Evolutionary conservation across 225 moss, liverwort and hornwort species (phyloP).

Genomic region (Ulota crispa): DNA sequence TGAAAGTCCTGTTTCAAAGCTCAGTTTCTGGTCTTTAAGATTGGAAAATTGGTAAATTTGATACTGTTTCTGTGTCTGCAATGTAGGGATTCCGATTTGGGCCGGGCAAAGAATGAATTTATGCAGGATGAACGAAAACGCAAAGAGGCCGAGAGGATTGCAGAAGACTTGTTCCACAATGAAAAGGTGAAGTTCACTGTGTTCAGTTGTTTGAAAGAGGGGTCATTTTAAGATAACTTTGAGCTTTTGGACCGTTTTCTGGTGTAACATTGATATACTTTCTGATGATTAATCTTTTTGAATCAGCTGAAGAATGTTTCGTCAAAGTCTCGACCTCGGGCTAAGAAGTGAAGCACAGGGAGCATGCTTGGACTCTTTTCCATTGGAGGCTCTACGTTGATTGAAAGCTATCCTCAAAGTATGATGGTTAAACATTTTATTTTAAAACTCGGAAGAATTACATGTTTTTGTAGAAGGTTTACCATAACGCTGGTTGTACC

Average conservation of each 20-base stretch:
- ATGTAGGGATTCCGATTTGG: slow-evolving; percentile 71
- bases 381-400: not conserved
- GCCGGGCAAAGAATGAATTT: slow-evolving; percentile 64
- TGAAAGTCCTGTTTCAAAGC: not conserved
- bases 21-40: slow-evolving; percentile 1
- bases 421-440: not conserved
- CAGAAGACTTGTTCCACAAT: slow-evolving; percentile 80
- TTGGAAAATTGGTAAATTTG: slow-evolving; percentile 4
- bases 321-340: slow-evolving; percentile 43
- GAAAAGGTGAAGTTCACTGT: slow-evolving; percentile 50
- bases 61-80: not conserved
- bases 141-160: slow-evolving; percentile 62
- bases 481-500: too few relatives aligned
- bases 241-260: not conserved
- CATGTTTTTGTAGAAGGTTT: not conserved
- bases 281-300: slow-evolving; percentile 1
- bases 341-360: slow-evolving; percentile 39
- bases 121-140: slow-evolving; percentile 73
- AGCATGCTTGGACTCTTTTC: not conserved
- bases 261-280: not conserved
- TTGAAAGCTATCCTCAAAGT: not conserved
- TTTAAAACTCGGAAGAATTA: not conserved
- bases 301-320: slow-evolving; percentile 42
- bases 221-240: not conserved
- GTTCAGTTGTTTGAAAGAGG: not conserved